phyloP scores from a whole-genome alignment of 345 rosid species.

The Citrus sp. region DNA sequence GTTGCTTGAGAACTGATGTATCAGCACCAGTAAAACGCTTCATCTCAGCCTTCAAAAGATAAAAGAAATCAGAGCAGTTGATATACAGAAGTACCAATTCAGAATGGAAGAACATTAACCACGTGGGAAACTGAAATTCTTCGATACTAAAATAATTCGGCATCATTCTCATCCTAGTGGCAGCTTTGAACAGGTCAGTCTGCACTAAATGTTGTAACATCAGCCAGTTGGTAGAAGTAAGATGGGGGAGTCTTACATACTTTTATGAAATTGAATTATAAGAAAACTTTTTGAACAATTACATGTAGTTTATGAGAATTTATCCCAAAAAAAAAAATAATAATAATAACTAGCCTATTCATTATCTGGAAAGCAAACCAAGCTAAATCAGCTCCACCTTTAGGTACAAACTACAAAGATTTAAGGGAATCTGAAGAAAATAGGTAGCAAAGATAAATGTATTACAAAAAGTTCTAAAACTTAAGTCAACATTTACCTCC shows the following conservation, averaged over 20 bases:
- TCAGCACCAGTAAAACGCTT: constrained; percentile 62
- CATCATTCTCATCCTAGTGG: not conserved
- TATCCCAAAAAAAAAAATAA: no score
- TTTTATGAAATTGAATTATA: not conserved
- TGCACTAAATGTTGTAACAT: not conserved
- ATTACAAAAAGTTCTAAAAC: not conserved
- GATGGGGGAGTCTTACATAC: not conserved
- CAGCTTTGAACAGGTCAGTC: not conserved
- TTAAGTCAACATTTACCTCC: constrained; percentile 51
- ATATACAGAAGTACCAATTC: not conserved
- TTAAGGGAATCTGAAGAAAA: not conserved
- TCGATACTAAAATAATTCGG: not conserved
- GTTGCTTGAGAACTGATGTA: constrained; percentile 85
- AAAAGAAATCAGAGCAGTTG: constrained; percentile 5
- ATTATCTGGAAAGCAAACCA: not conserved
- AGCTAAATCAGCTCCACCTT: not conserved
- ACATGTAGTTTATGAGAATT: not conserved
- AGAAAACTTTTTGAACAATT: not conserved
- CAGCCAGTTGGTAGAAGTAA: not conserved
- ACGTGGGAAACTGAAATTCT: not conserved
- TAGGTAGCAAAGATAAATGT: not conserved
- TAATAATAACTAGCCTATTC: not conserved
- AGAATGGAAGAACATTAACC: constrained; percentile 1
- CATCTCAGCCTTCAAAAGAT: constrained; percentile 85
- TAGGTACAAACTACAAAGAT: not conserved